phyloP scores from a whole-genome alignment of 2,329 filamentous ascomycete genomes.

The Sporothrix humicola region DNA sequence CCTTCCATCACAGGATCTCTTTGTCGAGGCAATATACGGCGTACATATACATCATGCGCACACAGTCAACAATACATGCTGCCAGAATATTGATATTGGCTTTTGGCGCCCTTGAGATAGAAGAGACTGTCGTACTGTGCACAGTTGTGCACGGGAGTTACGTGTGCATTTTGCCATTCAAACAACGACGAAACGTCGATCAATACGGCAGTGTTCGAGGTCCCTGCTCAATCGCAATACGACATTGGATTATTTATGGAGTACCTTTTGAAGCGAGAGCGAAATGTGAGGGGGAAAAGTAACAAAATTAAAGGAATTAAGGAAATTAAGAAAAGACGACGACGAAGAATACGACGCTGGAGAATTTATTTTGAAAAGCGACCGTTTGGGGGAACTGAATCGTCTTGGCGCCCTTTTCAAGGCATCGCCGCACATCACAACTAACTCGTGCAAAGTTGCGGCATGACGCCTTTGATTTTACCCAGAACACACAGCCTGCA shows the following conservation, averaged over 20 bases:
- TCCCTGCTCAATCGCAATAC: slow-evolving; percentile 18
- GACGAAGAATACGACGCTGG: neutral
- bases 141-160: slow-evolving; percentile 1
- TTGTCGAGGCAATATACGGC: no score
- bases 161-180: slow-evolving; percentile 15
- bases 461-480: neutral
- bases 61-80: no score
- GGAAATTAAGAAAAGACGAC: neutral
- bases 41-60: no score
- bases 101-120: no score
- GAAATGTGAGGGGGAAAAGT: neutral
- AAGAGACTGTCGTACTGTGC: neutral
- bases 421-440: slow-evolving; percentile 5
- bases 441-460: neutral
- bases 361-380: neutral
- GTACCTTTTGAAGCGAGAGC: neutral
- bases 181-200: slow-evolving; percentile 38
- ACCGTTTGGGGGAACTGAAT: no score
- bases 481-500: neutral
- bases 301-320: neutral
- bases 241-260: neutral
- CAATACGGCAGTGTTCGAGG: slow-evolving; percentile 36
- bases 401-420: slow-evolving; percentile 31
- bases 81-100: no score
- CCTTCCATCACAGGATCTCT: no score